Evolutionary conservation across 2,329 filamentous ascomycete species (phyloP), one percentile per base, ranked within the genome.

Genomic region (Cladophialophora chaetospira): DNA sequence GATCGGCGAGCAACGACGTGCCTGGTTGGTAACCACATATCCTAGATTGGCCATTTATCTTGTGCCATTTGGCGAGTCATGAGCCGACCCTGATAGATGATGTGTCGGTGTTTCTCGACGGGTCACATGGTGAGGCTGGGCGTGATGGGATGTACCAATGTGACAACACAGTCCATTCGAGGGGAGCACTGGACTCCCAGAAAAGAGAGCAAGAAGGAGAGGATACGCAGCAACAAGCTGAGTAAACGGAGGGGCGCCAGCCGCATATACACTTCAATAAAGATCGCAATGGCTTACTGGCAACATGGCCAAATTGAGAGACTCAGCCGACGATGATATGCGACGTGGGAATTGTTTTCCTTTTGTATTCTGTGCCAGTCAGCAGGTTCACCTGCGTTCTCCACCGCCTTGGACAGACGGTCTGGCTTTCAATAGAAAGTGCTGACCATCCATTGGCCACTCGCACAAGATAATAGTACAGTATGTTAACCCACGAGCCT

Each of bases 61-160:
- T 23, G 29, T 48, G 45, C 45, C 45, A 48, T 36, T 49, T 49
- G 46, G 46, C 46, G 31, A 15, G 21, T 38, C 5, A n/a, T 25
- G 21, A 44, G 10, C 25, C 17, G 46, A 5, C 29, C 19, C 21
- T 5, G 25, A 25, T 38, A 21, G 25, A 25, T 38, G 42, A 45
- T 45, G 21, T 45, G 42, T 5, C 15, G 35, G 19, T 33, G 45
- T n/a, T 21, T 31, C n/a, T 33, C 19, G 21, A 31, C 17, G 28
- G 28, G 44, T 15, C 29, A 33, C 28, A 48, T 9, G 15, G 15
- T 33, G 19, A 48, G 45, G 45, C 45, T 48, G 46, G 19, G 29
- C 15, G 9, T 15, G 19, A 15, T 38, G 31, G 19, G 25, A n/a
- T 25, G 28, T 3, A 10, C 26, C 5, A 25, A 13, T 25, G 46